Percentiles rank a stretch among this genome's conserved stretches.
Conservation (phyloP, 2,329 filamentous ascomycete genomes). For the Claviceps digitariae region DNA sequence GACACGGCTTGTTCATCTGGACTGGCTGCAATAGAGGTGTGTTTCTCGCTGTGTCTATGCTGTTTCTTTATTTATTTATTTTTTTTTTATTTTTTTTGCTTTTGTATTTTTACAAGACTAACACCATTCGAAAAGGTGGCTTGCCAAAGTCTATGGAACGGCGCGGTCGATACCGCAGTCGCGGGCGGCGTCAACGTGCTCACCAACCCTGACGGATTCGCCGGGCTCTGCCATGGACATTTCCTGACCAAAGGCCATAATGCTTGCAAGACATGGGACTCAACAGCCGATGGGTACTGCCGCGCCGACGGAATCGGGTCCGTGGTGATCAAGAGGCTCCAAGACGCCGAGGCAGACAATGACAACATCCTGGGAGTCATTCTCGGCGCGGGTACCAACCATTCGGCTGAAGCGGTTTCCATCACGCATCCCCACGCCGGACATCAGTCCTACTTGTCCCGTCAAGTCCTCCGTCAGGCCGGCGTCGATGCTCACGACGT, state of each 20-base stretch:
- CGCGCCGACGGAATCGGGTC: slow-evolving; percentile 64
- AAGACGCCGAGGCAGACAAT: slow-evolving; percentile 63
- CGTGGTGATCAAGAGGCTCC: slow-evolving; percentile 64
- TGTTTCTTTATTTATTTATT: too few relatives aligned
- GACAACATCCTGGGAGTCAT: slow-evolving; percentile 70
- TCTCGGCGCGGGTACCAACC: slow-evolving; percentile 62
- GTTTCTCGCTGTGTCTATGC: slow-evolving; percentile 37
- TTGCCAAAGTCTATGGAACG: slow-evolving; percentile 5
- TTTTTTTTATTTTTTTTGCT: too few relatives aligned
- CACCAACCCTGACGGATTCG: slow-evolving; percentile 3
- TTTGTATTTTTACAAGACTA: too few relatives aligned
- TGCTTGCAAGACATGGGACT: slow-evolving; percentile 59
- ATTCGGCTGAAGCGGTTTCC: slow-evolving; percentile 67
- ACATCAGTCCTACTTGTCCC: slow-evolving; percentile 57
- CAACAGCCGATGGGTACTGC: slow-evolving; percentile 70
- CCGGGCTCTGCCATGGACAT: slow-evolving; percentile 2
- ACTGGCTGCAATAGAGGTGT: slow-evolving; percentile 51
- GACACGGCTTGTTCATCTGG: slow-evolving; percentile 69
- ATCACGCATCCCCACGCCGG: slow-evolving; percentile 74
- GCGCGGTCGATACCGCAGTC: slow-evolving; percentile 3
- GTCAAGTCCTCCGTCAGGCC: slow-evolving; percentile 54
- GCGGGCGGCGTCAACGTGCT: slow-evolving; percentile 8
- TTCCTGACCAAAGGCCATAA: slow-evolving; percentile 3
- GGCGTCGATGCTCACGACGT: slow-evolving; percentile 65
- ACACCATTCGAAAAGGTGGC: slow-evolving; percentile 13